These are phyloP conservation scores for Coniosporium apollinis DNA, from an alignment of 495 filamentous ascomycete genomes.

Conservation along the genomic window DNA sequence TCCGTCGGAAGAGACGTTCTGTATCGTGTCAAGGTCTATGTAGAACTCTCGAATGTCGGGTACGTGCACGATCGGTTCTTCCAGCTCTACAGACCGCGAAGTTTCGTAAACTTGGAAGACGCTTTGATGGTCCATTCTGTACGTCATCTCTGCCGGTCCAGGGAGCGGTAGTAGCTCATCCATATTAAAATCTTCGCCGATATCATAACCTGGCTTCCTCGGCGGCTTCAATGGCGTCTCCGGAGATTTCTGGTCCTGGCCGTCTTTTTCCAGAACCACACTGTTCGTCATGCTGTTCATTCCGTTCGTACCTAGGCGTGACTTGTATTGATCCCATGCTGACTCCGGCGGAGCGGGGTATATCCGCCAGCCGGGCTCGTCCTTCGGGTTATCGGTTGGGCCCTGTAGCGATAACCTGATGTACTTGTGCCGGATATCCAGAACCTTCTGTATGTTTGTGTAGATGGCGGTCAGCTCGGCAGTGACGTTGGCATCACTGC, in stretches of 20 bases:
- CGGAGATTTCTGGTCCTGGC: constrained; percentile 10
- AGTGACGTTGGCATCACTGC: constrained; percentile 52
- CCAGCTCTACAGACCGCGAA: constrained; percentile 37
- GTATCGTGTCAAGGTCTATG: constrained; percentile 76
- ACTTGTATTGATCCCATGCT: constrained; percentile 63
- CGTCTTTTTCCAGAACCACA: constrained; percentile 21
- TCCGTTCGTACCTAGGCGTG: constrained; percentile 22
- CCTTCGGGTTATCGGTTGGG: constrained; percentile 66
- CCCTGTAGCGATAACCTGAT: constrained; percentile 73
- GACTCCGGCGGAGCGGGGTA: constrained; percentile 86
- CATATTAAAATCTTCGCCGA: constrained; percentile 82
- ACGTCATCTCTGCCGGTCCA: constrained; percentile 47
- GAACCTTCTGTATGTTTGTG: constrained; percentile 64
- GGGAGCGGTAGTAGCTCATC: constrained; percentile 60
- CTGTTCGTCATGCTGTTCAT: constrained; percentile 41
- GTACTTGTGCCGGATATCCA: constrained; percentile 80
- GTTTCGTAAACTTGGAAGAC: constrained; percentile 84
- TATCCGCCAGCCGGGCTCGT: constrained; percentile 67
- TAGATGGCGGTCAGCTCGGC: constrained; percentile 74
- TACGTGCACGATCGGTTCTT: constrained; percentile 56
- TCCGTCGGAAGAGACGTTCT: constrained; percentile 77
- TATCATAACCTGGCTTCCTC: constrained; percentile 75
- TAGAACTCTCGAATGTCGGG: constrained; percentile 89
- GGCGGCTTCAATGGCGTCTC: constrained; percentile 17
- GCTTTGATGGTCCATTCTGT: constrained; percentile 60